phyloP scores from a whole-genome alignment of 2,329 filamentous ascomycete genomes.

The Hymenoscyphus albidus region DNA sequence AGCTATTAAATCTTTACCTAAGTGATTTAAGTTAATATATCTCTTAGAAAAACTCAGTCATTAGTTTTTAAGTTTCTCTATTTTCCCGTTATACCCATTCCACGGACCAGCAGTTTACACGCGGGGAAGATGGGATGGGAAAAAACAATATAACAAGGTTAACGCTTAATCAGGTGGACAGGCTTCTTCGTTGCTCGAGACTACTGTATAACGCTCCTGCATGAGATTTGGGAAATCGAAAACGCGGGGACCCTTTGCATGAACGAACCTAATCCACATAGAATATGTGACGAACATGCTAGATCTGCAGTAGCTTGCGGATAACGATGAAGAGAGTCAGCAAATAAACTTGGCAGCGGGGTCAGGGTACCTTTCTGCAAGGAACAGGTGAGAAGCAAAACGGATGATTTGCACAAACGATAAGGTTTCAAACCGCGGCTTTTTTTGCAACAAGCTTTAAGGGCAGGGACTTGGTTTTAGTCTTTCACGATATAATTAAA shows the following conservation, averaged over 20 bases:
- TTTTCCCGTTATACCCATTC: background rate
- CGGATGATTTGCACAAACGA: background rate
- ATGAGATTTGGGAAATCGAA: background rate
- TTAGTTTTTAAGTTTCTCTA: background rate
- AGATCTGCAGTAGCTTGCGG: background rate
- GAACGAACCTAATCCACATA: background rate
- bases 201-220: background rate
- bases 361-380: background rate
- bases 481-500: background rate
- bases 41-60: too few relatives aligned
- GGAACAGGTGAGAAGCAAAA: background rate
- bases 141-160: background rate
- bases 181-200: background rate
- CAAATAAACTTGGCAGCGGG: background rate
- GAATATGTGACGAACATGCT: background rate
- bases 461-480: background rate
- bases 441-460: background rate
- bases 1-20: too few relatives aligned
- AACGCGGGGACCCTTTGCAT: background rate
- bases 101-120: background rate
- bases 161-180: background rate
- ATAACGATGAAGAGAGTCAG: background rate
- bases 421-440: background rate
- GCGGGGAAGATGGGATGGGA: background rate
- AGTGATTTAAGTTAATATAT: too few relatives aligned